Evolutionary conservation across 2,329 filamentous ascomycete genomes (phyloP), one percentile per base, ranked within the genome.

Genomic region (Fusarium nygamai): DNA sequence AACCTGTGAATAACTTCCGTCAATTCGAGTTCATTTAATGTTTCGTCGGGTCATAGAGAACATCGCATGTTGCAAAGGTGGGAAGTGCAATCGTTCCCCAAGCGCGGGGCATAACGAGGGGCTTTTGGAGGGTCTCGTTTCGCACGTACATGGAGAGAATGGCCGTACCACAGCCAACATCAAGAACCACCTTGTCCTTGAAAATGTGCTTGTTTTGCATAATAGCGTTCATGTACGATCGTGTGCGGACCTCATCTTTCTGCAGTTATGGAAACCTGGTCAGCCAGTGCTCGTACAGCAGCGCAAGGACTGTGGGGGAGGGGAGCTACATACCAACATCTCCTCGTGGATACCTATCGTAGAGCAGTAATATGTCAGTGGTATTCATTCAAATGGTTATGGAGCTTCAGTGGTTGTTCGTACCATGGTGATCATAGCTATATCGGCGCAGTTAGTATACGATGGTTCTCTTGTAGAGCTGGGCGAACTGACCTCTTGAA

Each of bases 371-470:
- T 47, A 51, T 44, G 67, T 79, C 66, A 75, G 72, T 62, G 41
- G 46, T 29, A 36, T 67, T 51, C 33, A 41, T 65, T 46, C n/a
- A 48, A 17, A 48, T 54, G 39, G 34, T 27, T 44, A 38, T 57
- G 56, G 61, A 61, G 48, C 46, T 44, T 51, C 61, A 65, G 31
- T 48, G 76, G 79, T 47, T 57, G 51, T 56, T 60, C 79, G 73
- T 91, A 95, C 95, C 96, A 89, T 98, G 96, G 86, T 98, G 96
- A 84, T 98, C 97, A 85, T 98, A 98, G 85, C 95, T 98, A 83
- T 76, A 59, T 61, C 27, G 64, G 58, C 61, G 56, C 65, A 65
- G 80, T 88, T 78, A 88, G 84, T 79, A 80, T 71, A 61, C 48
- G 50, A 53, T 46, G 34, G 46, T 50, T 75, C 24, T 54, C 54